Evolutionary conservation across 139 green algal species (phyloP), one percentile per base, ranked within the genome.

Genomic region (Chlamydomonas incerta): DNA sequence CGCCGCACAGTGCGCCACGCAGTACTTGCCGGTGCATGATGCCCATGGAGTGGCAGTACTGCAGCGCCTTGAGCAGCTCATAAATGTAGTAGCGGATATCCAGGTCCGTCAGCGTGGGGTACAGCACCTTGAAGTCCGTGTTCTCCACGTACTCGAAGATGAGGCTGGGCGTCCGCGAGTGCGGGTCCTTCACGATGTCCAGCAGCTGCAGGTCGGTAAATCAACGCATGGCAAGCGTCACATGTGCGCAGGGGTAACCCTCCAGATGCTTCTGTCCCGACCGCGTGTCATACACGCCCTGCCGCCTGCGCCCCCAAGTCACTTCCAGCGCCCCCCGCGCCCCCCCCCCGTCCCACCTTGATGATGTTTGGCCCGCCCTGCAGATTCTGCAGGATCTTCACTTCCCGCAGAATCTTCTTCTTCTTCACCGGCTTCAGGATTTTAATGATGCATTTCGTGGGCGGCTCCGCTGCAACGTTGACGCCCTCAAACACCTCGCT

Each of bases 351-450:
- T n/a, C 60, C 10, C 65, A 82, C 75, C 55, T 37, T 41, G 91
- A 99, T 99, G 80, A 99, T 95, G 90, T 99, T 99, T 37, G 97
- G 93, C 9, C 98, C 98, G 15, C 96, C 96, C n/a, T 85, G 91
- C 41, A 99, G 92, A 90, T 98, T 99, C 86, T 99, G 94, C 57
- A 88, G 47, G 76, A 99, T 99, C 81, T 99, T 98, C 83, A 99
- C 98, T 88, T 99, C 98, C 4, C 97, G 90, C 88, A 98, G 96
- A 87, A 99, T 99, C 92, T 99, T 99, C 87, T 99, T 99, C 92
- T 99, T 99, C 88, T 99, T 99, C 33, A 99, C 97, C 14, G 97
- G 97, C 83, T 99, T 99, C 15, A 99, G 91, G 65, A 99, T 98
- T 84, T 99, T 99, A 88, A 99, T 98, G 74, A 99, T 97, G 90